phyloP scores from a whole-genome alignment of 768 basidiomycete genomes.

The Naganishia kalamii region DNA sequence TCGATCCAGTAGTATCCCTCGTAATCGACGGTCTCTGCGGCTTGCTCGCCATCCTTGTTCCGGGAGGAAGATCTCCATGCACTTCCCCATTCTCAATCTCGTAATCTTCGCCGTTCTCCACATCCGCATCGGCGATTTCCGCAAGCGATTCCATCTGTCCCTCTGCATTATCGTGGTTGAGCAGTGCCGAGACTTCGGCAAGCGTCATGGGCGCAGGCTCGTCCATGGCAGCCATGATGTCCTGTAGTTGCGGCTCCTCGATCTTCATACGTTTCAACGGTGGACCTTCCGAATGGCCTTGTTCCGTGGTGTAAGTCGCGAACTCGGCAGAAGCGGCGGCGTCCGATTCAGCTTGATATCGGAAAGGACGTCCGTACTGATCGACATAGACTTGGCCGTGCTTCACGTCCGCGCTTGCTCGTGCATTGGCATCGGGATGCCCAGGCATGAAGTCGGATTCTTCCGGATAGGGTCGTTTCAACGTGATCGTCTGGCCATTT shows the following conservation, averaged over 20 bases:
- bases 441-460: not conserved
- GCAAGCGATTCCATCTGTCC: constrained; percentile 3
- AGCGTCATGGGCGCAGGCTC: constrained; percentile 14
- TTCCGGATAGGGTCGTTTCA: constrained; percentile 7
- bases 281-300: constrained; percentile 23
- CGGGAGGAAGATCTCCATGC: constrained; percentile 25
- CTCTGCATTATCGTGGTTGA: not conserved
- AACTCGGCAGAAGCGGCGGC: constrained; percentile 13
- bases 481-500: not conserved
- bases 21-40: constrained; percentile 35
- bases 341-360: constrained; percentile 15
- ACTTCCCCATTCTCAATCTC: constrained; percentile 18
- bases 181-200: constrained; percentile 2
- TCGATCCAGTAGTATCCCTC: constrained; percentile 25
- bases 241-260: constrained; percentile 19
- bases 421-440: not conserved
- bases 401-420: constrained; percentile 9
- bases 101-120: constrained; percentile 32
- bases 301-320: not conserved
- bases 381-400: constrained; percentile 36
- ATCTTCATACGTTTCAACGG: constrained; percentile 31
- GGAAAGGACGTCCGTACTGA: constrained; percentile 40
- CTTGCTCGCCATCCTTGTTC: constrained; percentile 37
- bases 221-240: constrained; percentile 1
- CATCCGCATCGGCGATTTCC: constrained; percentile 21